Conservation (phyloP, 371 early-diverging fungal genomes). For the Mortierella sp. region DNA sequence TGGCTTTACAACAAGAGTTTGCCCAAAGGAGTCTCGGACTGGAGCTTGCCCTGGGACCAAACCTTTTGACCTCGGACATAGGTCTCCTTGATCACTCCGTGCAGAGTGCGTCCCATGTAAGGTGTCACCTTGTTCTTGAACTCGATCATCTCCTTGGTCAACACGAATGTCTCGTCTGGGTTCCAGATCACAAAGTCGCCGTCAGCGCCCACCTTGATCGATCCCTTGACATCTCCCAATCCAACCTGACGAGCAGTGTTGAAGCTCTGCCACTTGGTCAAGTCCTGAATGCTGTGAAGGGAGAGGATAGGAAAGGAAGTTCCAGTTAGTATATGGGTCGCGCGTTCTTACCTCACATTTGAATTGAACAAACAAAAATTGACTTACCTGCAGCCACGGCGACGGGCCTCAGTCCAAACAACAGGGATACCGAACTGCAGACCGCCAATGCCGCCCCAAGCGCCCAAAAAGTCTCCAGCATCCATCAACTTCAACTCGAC, state of each 20-base stretch:
- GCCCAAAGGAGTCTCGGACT: constrained; percentile 41
- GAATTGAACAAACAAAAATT: background rate
- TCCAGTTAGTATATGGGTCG: background rate
- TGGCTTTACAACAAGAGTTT: constrained; percentile 49
- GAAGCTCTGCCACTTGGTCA: constrained; percentile 74
- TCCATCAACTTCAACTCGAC: constrained; percentile 76
- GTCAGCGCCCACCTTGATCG: constrained; percentile 72
- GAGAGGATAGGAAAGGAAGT: background rate
- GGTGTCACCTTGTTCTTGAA: constrained; percentile 88
- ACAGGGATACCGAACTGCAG: constrained; percentile 85
- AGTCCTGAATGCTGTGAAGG: constrained; percentile 61
- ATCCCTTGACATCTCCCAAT: constrained; percentile 73
- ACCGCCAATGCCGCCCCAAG: constrained; percentile 89
- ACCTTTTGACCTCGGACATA: constrained; percentile 78
- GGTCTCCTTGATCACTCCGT: constrained; percentile 77
- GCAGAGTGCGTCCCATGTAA: constrained; percentile 70
- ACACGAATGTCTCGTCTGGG: constrained; percentile 69
- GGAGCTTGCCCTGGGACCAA: constrained; percentile 53
- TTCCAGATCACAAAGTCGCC: constrained; percentile 85
- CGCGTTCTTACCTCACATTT: background rate
- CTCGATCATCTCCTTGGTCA: constrained; percentile 69
- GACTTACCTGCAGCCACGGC: constrained; percentile 70
- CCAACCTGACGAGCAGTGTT: constrained; percentile 74
- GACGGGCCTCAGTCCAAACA: constrained; percentile 82
- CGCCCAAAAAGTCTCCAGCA: constrained; percentile 79